Percentiles rank a stretch among this genome's conserved stretches.
phyloP scores from a whole-genome alignment of 257 asterid genomes.

The Primulina tabacum region DNA sequence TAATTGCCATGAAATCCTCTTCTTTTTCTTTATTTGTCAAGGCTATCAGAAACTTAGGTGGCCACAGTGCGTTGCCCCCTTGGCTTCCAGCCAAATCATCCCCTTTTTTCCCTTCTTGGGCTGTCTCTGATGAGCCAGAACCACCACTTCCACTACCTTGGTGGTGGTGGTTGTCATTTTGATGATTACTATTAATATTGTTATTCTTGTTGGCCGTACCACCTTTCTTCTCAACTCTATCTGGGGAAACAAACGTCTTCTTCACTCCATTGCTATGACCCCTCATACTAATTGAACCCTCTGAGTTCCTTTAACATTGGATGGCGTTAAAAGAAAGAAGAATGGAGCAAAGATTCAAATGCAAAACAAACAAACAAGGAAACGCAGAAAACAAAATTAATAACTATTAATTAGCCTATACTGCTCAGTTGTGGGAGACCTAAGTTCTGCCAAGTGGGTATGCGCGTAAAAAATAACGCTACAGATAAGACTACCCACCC shows the following conservation, averaged over 20 bases:
- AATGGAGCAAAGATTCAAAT: too few relatives aligned
- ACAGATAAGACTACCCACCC: too few relatives aligned
- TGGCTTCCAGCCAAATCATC: conserved; percentile 66
- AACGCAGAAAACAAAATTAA: too few relatives aligned
- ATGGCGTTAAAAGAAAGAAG: too few relatives aligned
- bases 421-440: too few relatives aligned
- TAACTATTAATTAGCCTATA: too few relatives aligned
- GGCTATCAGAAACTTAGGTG: conserved; percentile 76
- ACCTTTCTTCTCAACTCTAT: conserved; percentile 32
- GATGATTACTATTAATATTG: conserved; percentile 16
- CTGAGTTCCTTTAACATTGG: conserved; percentile 54
- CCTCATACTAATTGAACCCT: conserved; percentile 41
- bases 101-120: conserved; percentile 55
- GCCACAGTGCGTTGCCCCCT: conserved; percentile 59
- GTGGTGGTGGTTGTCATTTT: conserved; percentile 33
- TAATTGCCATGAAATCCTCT: conserved; percentile 83
- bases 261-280: conserved; percentile 47
- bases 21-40: conserved; percentile 91
- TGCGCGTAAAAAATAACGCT: too few relatives aligned
- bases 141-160: conserved; percentile 46
- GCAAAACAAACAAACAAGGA: too few relatives aligned
- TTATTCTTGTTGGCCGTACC: conserved; percentile 28
- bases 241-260: conserved; percentile 45
- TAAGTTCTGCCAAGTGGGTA: too few relatives aligned
- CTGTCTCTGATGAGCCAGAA: conserved; percentile 69